Base-by-base conservation (phyloP, 2,329 filamentous ascomycete genomes). In the Lizonia empirigonia region DNA sequence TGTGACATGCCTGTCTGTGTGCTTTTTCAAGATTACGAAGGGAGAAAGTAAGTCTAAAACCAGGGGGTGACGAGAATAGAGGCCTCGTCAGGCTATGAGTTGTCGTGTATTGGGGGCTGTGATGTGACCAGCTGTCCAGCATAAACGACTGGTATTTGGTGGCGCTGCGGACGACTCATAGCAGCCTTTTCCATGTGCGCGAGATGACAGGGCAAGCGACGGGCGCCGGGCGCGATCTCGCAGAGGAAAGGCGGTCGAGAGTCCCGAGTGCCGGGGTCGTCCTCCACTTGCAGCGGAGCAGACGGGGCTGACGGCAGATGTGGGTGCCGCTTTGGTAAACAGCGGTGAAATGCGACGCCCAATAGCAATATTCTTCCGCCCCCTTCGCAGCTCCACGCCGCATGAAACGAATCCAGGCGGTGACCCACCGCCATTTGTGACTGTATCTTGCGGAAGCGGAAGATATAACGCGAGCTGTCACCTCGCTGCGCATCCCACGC, bases 401-500 rank as follows among this genome's bases (percentile, higher is more conserved):
- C 68, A 65, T 59, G 39, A 48, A 44, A 41, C 48, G 45, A 36
- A 53, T 58, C 58, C 58, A 71, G 62, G 62, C 68, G 65, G 65
- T 56, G 45, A 55, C 33, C 50, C 59, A 53, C 61, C 61, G 60
- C 63, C 60, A 61, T 61, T 50, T 60, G 62, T 50, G 54, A 33
- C 42, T 36, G 33, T 38, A 20, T 56, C 56, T 56, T 44, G 58
- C 56, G 54, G 44, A 45, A 47, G 47, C 57, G 59, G 55, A 60
- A 58, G 61, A 68, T 69, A 71, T 70, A 70, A 65, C 56, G 55
- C 57, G 55, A 60, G 62, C 56, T 49, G 53, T 58, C 65, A 58
- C 62, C 62, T 57, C 55, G 34, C 49, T 54, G 52, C 57, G 57
- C 59, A 66, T 65, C 42, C 49, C 49, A 47, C 42, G 41, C 41